Conservation (phyloP, 331 rosid genomes). For the Acacia pycnantha region DNA sequence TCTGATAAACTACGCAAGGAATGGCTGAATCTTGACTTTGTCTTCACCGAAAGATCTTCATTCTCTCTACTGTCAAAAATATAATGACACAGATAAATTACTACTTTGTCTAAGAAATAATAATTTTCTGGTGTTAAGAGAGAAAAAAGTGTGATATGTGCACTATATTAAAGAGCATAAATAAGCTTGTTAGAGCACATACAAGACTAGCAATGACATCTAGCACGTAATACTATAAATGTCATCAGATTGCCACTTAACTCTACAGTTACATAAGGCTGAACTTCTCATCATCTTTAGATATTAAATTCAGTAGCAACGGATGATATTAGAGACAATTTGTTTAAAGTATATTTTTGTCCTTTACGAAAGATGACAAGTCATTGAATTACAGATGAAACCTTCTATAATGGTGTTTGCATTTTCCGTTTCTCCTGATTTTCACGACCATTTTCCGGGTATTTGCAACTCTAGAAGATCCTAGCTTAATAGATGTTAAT, state of each 20-base stretch:
- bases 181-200: neutral
- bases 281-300: neutral
- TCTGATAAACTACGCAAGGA: constrained; percentile 68
- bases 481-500: neutral
- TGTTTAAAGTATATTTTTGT: neutral
- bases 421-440: neutral
- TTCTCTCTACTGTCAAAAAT: constrained; percentile 57
- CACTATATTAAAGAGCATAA: constrained; percentile 38
- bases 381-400: neutral
- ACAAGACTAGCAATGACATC: neutral
- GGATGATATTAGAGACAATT: neutral
- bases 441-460: neutral
- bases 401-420: neutral
- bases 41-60: constrained; percentile 78
- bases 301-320: neutral
- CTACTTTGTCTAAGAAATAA: constrained; percentile 10
- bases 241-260: neutral
- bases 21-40: constrained; percentile 74
- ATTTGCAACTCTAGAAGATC: neutral
- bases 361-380: neutral
- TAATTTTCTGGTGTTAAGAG: constrained; percentile 1
- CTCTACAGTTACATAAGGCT: neutral
- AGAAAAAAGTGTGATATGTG: neutral
- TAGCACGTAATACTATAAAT: neutral
- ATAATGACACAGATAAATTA: constrained; percentile 2